phyloP scores from a whole-genome alignment of 345 rosid species.

The Aethionema arabicum region DNA sequence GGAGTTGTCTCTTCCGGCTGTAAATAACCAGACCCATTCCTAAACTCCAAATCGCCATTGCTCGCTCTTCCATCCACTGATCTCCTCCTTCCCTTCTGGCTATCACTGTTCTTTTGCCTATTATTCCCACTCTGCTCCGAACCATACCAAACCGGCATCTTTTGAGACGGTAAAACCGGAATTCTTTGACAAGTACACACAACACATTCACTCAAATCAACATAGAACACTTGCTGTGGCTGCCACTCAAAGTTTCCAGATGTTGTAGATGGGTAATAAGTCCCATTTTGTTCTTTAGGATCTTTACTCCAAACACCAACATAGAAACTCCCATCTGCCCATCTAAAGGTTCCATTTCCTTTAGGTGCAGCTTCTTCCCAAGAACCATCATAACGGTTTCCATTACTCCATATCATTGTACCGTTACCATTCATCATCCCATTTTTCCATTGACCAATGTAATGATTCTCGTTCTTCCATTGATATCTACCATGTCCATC shows the following conservation, averaged over 20 bases:
- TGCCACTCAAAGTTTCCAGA: conserved; percentile 70
- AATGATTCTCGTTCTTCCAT: conserved; percentile 77
- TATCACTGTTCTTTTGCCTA: conserved; percentile 33
- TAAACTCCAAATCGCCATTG: conserved; percentile 43
- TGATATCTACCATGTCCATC: conserved; percentile 90
- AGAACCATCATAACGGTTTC: conserved; percentile 82
- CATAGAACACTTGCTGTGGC: conserved; percentile 63
- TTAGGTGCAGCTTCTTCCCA: conserved; percentile 90
- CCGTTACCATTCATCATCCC: conserved; percentile 82
- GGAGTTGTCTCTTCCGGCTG: conserved; percentile 46
- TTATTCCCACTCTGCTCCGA: conserved; percentile 42
- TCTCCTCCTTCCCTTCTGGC: conserved; percentile 52
- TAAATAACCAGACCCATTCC: conserved; percentile 44
- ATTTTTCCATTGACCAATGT: conserved; percentile 79
- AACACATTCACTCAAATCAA: conserved; percentile 60
- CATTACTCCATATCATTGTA: conserved; percentile 77
- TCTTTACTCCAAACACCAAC: conserved; percentile 93
- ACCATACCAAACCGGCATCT: conserved; percentile 64
- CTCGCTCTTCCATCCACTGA: conserved; percentile 70
- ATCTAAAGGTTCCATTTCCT: conserved; percentile 80
- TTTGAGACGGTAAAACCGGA: conserved; percentile 74
- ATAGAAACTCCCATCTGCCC: conserved; percentile 76
- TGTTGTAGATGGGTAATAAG: conserved; percentile 70
- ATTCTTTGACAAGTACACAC: conserved; percentile 62
- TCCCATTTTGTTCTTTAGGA: conserved; percentile 72